Conservation (phyloP, 2,329 filamentous ascomycete species). For the Trichoderma pleuroti region DNA sequence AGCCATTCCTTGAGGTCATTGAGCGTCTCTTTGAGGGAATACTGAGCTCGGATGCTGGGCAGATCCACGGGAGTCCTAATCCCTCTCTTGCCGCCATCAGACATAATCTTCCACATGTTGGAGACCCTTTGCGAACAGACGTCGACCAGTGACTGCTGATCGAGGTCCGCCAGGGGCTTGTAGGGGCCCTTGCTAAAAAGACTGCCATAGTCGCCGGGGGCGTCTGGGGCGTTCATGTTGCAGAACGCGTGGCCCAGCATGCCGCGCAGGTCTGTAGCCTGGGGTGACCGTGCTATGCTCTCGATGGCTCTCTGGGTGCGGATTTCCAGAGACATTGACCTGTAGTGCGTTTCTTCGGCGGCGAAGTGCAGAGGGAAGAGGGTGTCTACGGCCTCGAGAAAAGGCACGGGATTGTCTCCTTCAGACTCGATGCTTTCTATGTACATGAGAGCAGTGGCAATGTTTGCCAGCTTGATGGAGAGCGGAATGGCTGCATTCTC, state of each 20-base stretch:
- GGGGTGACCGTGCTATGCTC: slow-evolving; percentile 20
- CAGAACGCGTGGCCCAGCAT: slow-evolving; percentile 34
- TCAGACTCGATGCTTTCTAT: slow-evolving; percentile 22
- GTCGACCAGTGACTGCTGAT: slow-evolving; percentile 20
- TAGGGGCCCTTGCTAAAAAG: slow-evolving; percentile 28
- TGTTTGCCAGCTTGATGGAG: slow-evolving; percentile 34
- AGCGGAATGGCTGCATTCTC: slow-evolving; percentile 5
- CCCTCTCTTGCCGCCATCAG: not conserved
- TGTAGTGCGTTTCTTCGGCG: slow-evolving; percentile 18
- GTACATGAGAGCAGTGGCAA: slow-evolving; percentile 34
- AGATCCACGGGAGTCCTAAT: slow-evolving; percentile 1
- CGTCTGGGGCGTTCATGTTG: slow-evolving; percentile 10
- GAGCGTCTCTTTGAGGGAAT: not conserved
- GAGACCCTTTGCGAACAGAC: slow-evolving; percentile 27
- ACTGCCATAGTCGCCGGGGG: not conserved
- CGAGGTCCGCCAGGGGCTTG: slow-evolving; percentile 25
- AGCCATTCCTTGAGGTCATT: slow-evolving; percentile 8
- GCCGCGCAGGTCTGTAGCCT: slow-evolving; percentile 20
- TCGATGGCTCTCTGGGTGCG: slow-evolving; percentile 37
- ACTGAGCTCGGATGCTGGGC: not conserved
- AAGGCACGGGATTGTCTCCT: slow-evolving; percentile 21
- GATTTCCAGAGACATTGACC: slow-evolving; percentile 34
- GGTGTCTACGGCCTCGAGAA: slow-evolving; percentile 33
- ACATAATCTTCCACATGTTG: slow-evolving; percentile 14
- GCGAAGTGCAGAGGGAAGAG: slow-evolving; percentile 32